Evolutionary conservation across 768 basidiomycete species (phyloP).

Genomic region (Suillus variegatus): DNA sequence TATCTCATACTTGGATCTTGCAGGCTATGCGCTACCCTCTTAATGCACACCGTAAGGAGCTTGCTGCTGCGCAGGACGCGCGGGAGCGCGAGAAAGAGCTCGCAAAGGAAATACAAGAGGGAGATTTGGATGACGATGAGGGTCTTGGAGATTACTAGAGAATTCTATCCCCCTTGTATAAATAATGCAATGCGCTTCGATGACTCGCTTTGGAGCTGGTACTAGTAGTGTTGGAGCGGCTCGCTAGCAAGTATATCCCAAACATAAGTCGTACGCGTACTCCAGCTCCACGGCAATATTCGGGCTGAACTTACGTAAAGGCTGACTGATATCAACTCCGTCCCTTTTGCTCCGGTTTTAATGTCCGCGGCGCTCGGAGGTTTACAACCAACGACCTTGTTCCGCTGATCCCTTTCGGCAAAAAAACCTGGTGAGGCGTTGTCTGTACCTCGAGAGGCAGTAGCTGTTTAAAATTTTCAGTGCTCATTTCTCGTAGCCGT

Average conservation of each 20-base stretch:
- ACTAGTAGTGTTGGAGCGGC: background rate
- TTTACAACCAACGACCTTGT: background rate
- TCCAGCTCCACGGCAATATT: too few relatives aligned
- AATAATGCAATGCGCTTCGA: background rate
- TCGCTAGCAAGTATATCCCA: too few relatives aligned
- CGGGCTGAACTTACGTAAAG: too few relatives aligned
- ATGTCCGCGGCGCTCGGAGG: background rate
- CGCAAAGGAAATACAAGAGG: constrained; percentile 89
- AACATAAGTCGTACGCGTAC: too few relatives aligned
- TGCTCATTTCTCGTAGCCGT: constrained; percentile 12
- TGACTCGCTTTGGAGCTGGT: background rate
- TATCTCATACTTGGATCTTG: background rate
- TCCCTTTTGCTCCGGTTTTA: background rate
- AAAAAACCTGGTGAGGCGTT: background rate
- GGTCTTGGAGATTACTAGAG: constrained; percentile 31
- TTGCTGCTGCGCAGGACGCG: constrained; percentile 86
- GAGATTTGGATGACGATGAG: constrained; percentile 81
- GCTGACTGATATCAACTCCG: background rate
- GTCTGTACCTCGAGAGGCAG: background rate
- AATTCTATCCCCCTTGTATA: constrained; percentile 2
- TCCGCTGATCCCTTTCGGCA: background rate
- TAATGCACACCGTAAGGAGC: constrained; percentile 94
- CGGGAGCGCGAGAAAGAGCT: constrained; percentile 89
- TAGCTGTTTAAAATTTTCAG: background rate
- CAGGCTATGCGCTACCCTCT: constrained; percentile 98